These are phyloP conservation scores for Fusarium beomiforme DNA, from an alignment of 2,329 filamentous ascomycete species.

Conservation along the genomic window DNA sequence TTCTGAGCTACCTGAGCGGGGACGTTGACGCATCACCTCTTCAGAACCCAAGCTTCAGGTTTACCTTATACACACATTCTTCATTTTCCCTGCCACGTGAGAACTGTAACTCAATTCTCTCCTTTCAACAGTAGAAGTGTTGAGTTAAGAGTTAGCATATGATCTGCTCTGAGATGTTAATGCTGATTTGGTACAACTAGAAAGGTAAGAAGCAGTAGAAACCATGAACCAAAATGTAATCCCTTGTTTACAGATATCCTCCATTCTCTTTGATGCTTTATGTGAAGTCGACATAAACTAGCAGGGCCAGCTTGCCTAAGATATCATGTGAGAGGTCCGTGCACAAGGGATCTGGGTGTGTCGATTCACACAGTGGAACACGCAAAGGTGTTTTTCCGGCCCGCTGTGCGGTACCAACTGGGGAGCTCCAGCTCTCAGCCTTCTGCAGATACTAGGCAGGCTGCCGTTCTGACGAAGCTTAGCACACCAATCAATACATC, in stretches of 20 bases:
- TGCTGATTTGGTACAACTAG: background rate
- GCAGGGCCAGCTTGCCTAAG: background rate
- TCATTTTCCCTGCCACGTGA: background rate
- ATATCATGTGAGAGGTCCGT: background rate
- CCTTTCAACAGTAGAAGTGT: background rate
- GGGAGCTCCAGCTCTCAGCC: slow-evolving; percentile 47
- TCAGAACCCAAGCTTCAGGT: background rate
- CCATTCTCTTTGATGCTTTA: background rate
- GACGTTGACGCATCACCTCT: background rate
- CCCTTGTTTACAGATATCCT: background rate
- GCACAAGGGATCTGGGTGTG: background rate
- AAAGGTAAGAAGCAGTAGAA: background rate
- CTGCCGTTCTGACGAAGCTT: slow-evolving; percentile 55
- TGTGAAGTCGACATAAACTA: background rate
- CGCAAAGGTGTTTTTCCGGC: slow-evolving; percentile 47
- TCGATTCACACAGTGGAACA: background rate
- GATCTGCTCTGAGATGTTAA: background rate
- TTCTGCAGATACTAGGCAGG: slow-evolving; percentile 46
- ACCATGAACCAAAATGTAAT: background rate
- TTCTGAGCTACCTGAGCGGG: slow-evolving; percentile 29
- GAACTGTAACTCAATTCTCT: background rate
- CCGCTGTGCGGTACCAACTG: slow-evolving; percentile 17
- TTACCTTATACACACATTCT: background rate
- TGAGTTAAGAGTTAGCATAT: background rate
- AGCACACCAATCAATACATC: slow-evolving; percentile 37